phyloP scores from a whole-genome alignment of 208 protist species.

The Porcisia hertigi region DNA sequence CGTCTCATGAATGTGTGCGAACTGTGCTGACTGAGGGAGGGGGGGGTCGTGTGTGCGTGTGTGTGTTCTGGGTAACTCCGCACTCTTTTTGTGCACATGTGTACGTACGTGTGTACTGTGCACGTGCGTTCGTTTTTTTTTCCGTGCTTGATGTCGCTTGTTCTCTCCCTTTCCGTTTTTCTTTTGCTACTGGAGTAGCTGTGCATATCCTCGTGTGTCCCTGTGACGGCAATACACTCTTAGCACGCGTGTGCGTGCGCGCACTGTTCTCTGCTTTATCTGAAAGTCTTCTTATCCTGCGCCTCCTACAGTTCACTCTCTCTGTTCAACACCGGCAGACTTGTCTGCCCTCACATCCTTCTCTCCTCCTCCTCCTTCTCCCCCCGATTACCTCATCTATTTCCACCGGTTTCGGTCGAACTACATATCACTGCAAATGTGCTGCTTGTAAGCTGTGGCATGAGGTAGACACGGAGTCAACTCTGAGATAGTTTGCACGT shows the following conservation, averaged over 20 bases:
- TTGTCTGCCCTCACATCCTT: background rate
- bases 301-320: background rate
- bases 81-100: no score
- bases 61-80: no score
- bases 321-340: no score
- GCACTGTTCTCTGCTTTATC: background rate
- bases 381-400: background rate
- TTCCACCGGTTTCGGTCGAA: background rate
- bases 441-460: background rate
- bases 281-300: background rate
- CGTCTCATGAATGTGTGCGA: no score
- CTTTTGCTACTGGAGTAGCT: no score
- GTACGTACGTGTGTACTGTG: no score
- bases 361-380: background rate
- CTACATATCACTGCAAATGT: background rate
- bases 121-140: no score
- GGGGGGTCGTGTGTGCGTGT: no score
- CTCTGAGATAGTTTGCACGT: background rate
- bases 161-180: no score
- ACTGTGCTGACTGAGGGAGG: no score
- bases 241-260: background rate
- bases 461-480: background rate
- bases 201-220: background rate
- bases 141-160: no score
- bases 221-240: background rate